These are phyloP conservation scores for Ophiobolus disseminans DNA, from an alignment of 2,329 filamentous ascomycete genomes.

Conservation along the genomic window DNA sequence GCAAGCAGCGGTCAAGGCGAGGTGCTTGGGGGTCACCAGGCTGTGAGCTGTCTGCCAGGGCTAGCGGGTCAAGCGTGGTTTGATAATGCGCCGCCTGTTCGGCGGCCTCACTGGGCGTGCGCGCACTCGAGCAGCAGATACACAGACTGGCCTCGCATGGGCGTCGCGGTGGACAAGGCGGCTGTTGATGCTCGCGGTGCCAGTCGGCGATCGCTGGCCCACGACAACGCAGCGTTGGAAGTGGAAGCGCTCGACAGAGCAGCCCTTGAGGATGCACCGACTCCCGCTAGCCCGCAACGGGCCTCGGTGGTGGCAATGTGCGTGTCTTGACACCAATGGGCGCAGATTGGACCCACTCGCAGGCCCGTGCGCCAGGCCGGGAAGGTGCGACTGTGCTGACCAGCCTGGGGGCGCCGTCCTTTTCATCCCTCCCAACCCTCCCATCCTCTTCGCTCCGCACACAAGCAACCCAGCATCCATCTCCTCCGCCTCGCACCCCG, in stretches of 20 bases:
- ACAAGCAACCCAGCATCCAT: conserved; percentile 21
- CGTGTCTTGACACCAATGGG: conserved; percentile 1
- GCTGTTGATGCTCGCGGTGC: background rate
- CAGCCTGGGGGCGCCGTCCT: conserved; percentile 25
- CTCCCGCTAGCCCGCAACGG: background rate
- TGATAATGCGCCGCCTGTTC: conserved; percentile 30
- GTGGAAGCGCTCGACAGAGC: conserved; percentile 2
- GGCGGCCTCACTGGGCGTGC: conserved; percentile 1
- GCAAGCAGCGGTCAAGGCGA: conserved; percentile 35
- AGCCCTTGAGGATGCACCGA: conserved; percentile 2
- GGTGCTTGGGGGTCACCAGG: conserved; percentile 29
- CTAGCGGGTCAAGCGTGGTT: conserved; percentile 38
- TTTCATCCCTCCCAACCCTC: conserved; percentile 19
- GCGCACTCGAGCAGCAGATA: background rate
- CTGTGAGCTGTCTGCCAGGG: conserved; percentile 30
- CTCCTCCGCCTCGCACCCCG: conserved; percentile 33
- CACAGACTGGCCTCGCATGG: conserved; percentile 3
- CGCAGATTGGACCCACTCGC: background rate
- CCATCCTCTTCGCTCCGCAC: conserved; percentile 20
- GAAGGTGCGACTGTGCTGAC: conserved; percentile 2
- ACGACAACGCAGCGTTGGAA: background rate
- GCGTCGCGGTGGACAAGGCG: background rate
- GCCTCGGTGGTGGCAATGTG: conserved; percentile 4
- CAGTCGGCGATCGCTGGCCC: background rate
- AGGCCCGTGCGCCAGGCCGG: background rate